phyloP scores from a whole-genome alignment of 495 filamentous ascomycete species.

The Penicillium diatomitis region DNA sequence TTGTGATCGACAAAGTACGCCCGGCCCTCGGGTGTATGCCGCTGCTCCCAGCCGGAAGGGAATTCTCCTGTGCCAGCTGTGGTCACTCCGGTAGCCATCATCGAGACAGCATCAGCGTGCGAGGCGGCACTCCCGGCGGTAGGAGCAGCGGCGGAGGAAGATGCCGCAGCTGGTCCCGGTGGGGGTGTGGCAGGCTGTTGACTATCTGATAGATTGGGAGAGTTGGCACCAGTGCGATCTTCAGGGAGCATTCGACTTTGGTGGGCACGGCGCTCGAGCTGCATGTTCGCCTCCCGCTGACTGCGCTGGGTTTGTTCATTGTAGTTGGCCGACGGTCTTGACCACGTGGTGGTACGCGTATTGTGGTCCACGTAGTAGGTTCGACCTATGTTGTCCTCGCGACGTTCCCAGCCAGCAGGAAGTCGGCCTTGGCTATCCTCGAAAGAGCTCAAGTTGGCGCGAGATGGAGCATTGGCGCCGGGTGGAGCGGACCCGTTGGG shows the following conservation, averaged over 20 bases:
- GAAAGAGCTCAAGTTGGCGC: slow-evolving; percentile 74
- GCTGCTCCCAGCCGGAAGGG: slow-evolving; percentile 91
- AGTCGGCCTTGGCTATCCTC: slow-evolving; percentile 89
- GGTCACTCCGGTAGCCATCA: slow-evolving; percentile 93
- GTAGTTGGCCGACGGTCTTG: slow-evolving; percentile 71
- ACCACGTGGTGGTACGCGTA: slow-evolving; percentile 93
- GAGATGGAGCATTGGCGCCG: slow-evolving; percentile 30
- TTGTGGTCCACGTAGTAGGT: slow-evolving; percentile 99
- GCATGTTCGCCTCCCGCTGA: slow-evolving; percentile 78
- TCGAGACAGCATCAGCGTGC: slow-evolving; percentile 53
- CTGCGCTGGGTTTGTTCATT: slow-evolving; percentile 68
- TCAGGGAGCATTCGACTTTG: slow-evolving; percentile 94
- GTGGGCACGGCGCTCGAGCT: slow-evolving; percentile 83
- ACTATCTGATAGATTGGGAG: slow-evolving; percentile 65
- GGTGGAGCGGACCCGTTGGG: slow-evolving; percentile 33
- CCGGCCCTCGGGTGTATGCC: slow-evolving; percentile 88
- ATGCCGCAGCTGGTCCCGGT: slow-evolving; percentile 18
- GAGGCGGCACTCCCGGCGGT: slow-evolving; percentile 30
- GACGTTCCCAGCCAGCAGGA: slow-evolving; percentile 89
- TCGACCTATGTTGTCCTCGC: slow-evolving; percentile 90
- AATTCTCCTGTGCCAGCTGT: slow-evolving; percentile 92
- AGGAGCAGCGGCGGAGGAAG: slow-evolving; percentile 25
- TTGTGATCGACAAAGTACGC: slow-evolving; percentile 99
- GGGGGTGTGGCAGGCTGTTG: slow-evolving; percentile 44
- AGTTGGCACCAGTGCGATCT: slow-evolving; percentile 89